These are phyloP conservation scores for Fusarium papillatum DNA, from an alignment of 2,329 filamentous ascomycete species.

Conservation along the genomic window DNA sequence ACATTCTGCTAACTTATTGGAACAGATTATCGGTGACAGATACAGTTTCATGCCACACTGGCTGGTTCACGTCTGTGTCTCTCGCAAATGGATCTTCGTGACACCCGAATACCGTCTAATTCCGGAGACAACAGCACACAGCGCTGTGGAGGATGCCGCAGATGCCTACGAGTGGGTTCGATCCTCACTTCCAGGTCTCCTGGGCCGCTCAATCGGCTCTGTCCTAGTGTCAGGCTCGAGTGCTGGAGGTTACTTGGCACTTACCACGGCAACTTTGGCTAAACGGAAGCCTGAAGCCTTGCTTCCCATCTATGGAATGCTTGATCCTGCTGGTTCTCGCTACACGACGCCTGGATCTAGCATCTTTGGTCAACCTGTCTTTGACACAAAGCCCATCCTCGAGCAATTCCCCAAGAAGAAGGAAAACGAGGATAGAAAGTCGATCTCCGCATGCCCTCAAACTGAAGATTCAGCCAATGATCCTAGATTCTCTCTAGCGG, in stretches of 20 bases:
- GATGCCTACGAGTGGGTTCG: slow-evolving; percentile 41
- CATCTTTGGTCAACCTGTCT: slow-evolving; percentile 18
- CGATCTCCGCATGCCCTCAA: slow-evolving; percentile 14
- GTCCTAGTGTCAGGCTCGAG: slow-evolving; percentile 38
- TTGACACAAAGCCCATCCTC: slow-evolving; percentile 26
- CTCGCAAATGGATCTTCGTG: slow-evolving; percentile 41
- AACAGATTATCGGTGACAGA: slow-evolving; percentile 37
- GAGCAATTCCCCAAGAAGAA: slow-evolving; percentile 18
- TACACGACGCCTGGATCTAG: slow-evolving; percentile 32
- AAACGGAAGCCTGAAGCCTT: slow-evolving; percentile 21
- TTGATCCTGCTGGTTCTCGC: slow-evolving; percentile 16
- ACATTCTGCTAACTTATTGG: background rate
- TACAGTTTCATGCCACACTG: slow-evolving; percentile 37
- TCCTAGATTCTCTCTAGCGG: slow-evolving; percentile 3
- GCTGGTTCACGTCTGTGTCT: slow-evolving; percentile 30
- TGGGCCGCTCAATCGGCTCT: slow-evolving; percentile 19
- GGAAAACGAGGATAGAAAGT: slow-evolving; percentile 14
- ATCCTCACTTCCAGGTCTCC: background rate
- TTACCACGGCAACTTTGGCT: slow-evolving; percentile 19
- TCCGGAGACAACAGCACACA: slow-evolving; percentile 37
- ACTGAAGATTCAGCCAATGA: background rate
- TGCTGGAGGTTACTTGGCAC: slow-evolving; percentile 35
- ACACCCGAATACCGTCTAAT: slow-evolving; percentile 40
- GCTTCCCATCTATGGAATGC: slow-evolving; percentile 36
- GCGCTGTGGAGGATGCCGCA: slow-evolving; percentile 25